phyloP scores from a whole-genome alignment of 2,329 filamentous ascomycete species.

The Alternaria hordeiaustralica region DNA sequence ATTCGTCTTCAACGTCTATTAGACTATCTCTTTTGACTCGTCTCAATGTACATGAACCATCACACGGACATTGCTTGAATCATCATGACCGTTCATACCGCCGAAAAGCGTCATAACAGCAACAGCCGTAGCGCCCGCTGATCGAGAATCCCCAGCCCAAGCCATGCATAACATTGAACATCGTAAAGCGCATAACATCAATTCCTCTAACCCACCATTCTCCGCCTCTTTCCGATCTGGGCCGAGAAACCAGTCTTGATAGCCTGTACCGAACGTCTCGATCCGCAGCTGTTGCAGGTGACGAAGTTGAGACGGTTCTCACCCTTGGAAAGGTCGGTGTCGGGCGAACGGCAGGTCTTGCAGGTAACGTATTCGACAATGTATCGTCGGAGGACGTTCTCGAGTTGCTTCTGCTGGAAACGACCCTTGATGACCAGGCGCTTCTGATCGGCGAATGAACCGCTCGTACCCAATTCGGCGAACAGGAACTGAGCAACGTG shows the following conservation, averaged over 20 bases:
- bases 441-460: constrained; percentile 86
- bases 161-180: constrained; percentile 30
- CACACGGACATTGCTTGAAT: constrained; percentile 1
- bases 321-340: constrained; percentile 83
- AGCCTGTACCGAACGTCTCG: constrained; percentile 84
- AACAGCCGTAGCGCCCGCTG: constrained; percentile 26
- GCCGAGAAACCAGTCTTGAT: constrained; percentile 99
- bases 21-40: neutral
- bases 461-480: constrained; percentile 95
- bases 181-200: constrained; percentile 26
- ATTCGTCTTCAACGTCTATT: neutral
- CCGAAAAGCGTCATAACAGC: constrained; percentile 6
- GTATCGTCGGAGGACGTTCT: constrained; percentile 94
- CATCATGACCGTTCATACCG: constrained; percentile 10
- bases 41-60: neutral
- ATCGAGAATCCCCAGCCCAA: constrained; percentile 25
- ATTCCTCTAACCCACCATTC: constrained; percentile 76
- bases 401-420: constrained; percentile 99
- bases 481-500: constrained; percentile 97
- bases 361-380: constrained; percentile 99
- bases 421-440: constrained; percentile 98
- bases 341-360: constrained; percentile 77
- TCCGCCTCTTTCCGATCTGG: constrained; percentile 98
- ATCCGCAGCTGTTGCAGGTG: constrained; percentile 78
- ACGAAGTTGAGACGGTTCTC: constrained; percentile 99